Conservation (phyloP, 495 filamentous ascomycete species). For the Cercophora scortea region DNA sequence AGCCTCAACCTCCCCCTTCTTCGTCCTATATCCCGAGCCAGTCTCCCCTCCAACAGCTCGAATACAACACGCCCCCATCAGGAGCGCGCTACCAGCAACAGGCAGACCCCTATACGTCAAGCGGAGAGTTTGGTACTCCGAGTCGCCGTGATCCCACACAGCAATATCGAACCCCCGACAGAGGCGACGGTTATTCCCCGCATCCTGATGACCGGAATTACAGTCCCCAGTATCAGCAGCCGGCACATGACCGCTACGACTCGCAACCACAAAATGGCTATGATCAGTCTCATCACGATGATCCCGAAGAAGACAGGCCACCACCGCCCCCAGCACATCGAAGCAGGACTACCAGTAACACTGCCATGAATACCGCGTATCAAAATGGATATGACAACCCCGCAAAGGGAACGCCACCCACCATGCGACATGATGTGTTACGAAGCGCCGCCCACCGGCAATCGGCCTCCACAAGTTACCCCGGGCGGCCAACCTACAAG, state of each 20-base stretch:
- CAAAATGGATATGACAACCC: slow-evolving; percentile 23
- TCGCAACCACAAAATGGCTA: slow-evolving; percentile 9
- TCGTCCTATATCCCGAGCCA: slow-evolving; percentile 25
- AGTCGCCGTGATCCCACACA: slow-evolving; percentile 16
- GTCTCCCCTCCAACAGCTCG: slow-evolving; percentile 32
- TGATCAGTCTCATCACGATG: slow-evolving; percentile 13
- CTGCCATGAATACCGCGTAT: slow-evolving; percentile 21
- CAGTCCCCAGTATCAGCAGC: slow-evolving; percentile 14
- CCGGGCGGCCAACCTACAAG: slow-evolving; percentile 39
- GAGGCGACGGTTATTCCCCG: slow-evolving; percentile 20
- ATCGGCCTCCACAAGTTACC: slow-evolving; percentile 32
- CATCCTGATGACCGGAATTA: slow-evolving; percentile 22
- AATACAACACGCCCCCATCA: slow-evolving; percentile 34
- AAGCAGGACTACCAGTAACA: slow-evolving; percentile 30
- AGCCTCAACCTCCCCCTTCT: slow-evolving; percentile 23
- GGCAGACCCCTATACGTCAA: slow-evolving; percentile 22
- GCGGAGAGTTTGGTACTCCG: slow-evolving; percentile 20
- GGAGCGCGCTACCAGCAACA: slow-evolving; percentile 23
- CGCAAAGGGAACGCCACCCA: slow-evolving; percentile 24
- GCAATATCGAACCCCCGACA: slow-evolving; percentile 26
- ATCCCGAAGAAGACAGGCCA: slow-evolving; percentile 27
- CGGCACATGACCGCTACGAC: slow-evolving; percentile 14
- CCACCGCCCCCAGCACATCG: slow-evolving; percentile 40
- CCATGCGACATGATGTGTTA: slow-evolving; percentile 43
- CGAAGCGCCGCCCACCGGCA: slow-evolving; percentile 40